Conservation (phyloP, 352 stramenopile genomes). For the Globisporangium iwayamae region DNA sequence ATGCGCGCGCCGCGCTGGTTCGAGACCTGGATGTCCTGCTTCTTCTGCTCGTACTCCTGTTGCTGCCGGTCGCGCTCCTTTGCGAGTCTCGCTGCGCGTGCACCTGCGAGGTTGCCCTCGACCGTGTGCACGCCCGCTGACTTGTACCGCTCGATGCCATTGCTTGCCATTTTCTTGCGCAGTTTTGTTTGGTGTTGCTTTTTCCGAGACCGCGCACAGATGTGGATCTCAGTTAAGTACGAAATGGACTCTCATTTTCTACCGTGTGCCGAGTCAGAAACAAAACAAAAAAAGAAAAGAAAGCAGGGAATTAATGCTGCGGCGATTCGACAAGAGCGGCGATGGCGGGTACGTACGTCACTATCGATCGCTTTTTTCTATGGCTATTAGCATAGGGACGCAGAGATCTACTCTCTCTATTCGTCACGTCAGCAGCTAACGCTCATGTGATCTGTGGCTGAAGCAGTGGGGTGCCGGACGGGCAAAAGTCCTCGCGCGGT, state of each 20-base stretch:
- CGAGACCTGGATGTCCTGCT: constrained; percentile 86
- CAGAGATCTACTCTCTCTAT: background rate
- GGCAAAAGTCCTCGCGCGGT: background rate
- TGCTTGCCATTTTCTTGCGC: constrained; percentile 31
- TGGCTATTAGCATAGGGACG: background rate
- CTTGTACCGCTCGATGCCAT: constrained; percentile 70
- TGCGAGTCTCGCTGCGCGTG: constrained; percentile 86
- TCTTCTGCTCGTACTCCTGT: constrained; percentile 92
- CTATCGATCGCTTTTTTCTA: background rate
- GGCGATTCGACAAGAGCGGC: constrained; percentile 51
- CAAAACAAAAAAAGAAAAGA: background rate
- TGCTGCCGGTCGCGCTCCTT: constrained; percentile 93
- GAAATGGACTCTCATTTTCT: background rate
- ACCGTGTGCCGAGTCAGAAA: constrained; percentile 5
- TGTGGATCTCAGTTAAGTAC: constrained; percentile 24
- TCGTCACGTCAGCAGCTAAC: background rate
- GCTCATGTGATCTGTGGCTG: background rate
- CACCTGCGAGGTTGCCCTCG: constrained; percentile 94
- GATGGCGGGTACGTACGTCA: constrained; percentile 40
- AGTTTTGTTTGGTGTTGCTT: too few species aligned
- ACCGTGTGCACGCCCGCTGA: constrained; percentile 93
- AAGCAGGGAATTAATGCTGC: constrained; percentile 37
- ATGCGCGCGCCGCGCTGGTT: constrained; percentile 82
- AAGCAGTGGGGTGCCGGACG: background rate
- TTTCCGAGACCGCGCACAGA: too few species aligned